Evolutionary conservation across 768 basidiomycete genomes (phyloP).

Genomic region (Phanerodontia chrysosporium): DNA sequence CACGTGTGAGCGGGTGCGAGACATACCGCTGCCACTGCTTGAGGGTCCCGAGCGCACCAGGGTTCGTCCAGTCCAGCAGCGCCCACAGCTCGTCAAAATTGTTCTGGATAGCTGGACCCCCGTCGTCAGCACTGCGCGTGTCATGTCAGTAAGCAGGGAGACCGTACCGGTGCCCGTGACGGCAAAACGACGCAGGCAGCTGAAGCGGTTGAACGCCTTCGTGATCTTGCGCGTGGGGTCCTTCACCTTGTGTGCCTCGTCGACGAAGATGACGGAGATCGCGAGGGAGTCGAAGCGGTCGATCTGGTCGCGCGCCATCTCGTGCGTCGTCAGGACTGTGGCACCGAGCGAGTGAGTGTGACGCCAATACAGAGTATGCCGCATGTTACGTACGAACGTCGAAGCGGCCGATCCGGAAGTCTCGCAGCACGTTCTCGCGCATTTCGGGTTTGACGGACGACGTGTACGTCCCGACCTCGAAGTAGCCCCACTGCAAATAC

Average conservation of each 20-base stretch:
- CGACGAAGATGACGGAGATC: constrained; percentile 74
- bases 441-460: constrained; percentile 39
- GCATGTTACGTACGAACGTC: constrained; percentile 64
- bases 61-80: constrained; percentile 89
- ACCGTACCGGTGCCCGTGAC: constrained; percentile 67
- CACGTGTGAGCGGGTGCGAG: constrained; percentile 57
- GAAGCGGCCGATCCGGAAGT: constrained; percentile 78
- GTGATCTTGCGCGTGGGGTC: constrained; percentile 67
- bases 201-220: constrained; percentile 65
- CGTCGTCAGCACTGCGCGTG: too few relatives aligned
- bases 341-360: background rate
- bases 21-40: constrained; percentile 78
- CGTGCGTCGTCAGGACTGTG: constrained; percentile 81
- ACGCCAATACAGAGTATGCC: background rate
- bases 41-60: constrained; percentile 65
- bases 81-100: constrained; percentile 89
- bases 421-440: constrained; percentile 52
- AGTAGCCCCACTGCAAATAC: constrained; percentile 80
- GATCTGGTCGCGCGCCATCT: constrained; percentile 69
- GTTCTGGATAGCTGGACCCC: constrained; percentile 70
- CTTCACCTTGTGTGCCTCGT: constrained; percentile 91
- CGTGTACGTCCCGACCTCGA: constrained; percentile 76
- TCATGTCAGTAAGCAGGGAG: too few relatives aligned
- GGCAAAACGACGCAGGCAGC: constrained; percentile 68
- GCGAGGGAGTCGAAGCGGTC: constrained; percentile 61